Percentiles rank a stretch among this genome's conserved stretches.
Evolutionary conservation across 2,329 filamentous ascomycete species (phyloP).

Genomic region (Aspergillus aculeatus): DNA sequence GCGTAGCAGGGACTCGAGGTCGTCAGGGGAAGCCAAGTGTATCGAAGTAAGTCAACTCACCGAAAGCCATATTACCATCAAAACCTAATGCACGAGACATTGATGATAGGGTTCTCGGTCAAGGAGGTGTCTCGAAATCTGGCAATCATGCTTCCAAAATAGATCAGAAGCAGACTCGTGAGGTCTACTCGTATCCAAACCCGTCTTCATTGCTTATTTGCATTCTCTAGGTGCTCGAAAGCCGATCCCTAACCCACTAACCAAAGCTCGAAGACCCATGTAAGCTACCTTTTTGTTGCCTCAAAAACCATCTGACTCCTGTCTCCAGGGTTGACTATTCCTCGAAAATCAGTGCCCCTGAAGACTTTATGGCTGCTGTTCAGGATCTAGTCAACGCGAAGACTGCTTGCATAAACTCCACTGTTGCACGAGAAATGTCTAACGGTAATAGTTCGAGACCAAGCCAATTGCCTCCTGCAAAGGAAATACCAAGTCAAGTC

Average conservation of each 20-base stretch:
- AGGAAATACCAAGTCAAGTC: background rate
- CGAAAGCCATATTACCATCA: background rate
- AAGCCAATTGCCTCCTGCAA: background rate
- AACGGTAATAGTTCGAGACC: background rate
- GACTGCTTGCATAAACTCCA: background rate
- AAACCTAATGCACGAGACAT: background rate
- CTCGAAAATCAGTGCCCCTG: background rate
- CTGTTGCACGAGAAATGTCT: background rate
- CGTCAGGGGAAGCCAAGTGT: slow-evolving; percentile 7
- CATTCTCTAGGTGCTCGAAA: background rate
- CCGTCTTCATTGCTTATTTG: background rate
- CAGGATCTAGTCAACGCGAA: background rate
- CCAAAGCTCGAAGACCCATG: background rate
- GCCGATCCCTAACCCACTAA: background rate
- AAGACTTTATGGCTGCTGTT: background rate
- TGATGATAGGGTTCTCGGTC: background rate
- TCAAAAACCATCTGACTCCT: background rate
- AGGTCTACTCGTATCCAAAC: background rate
- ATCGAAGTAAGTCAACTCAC: background rate
- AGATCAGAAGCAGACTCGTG: slow-evolving; percentile 1
- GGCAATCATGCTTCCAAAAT: slow-evolving; percentile 4
- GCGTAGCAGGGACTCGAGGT: slow-evolving; percentile 23
- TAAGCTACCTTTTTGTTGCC: background rate
- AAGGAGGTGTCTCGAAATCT: slow-evolving; percentile 7
- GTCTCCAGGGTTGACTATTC: background rate